A percentile compares a stretch with the other conserved stretches of the same genome.
Conservation (phyloP, 495 filamentous ascomycete species). For the Penicillium parvum region DNA sequence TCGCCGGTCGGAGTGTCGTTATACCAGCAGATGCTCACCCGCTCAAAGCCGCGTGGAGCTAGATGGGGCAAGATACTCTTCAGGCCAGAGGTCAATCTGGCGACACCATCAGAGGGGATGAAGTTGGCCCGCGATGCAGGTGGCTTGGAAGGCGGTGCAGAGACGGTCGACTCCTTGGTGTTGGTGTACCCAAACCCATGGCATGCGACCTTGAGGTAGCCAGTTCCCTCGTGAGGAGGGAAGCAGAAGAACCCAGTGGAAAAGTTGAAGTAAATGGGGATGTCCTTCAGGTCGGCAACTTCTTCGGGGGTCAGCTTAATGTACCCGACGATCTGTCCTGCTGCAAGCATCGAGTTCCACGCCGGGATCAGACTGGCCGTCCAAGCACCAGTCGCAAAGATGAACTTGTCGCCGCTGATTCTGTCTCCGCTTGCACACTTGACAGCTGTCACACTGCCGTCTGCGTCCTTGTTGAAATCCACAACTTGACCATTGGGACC, state of each 20-base stretch:
- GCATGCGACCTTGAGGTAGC: constrained; percentile 63
- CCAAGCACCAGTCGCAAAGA: constrained; percentile 84
- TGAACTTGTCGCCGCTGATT: constrained; percentile 60
- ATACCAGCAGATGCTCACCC: constrained; percentile 78
- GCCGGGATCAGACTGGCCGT: constrained; percentile 64
- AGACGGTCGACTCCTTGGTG: constrained; percentile 14
- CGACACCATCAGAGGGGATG: constrained; percentile 52
- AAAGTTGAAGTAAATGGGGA: constrained; percentile 73
- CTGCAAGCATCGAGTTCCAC: constrained; percentile 60
- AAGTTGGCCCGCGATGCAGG: constrained; percentile 28
- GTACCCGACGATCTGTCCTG: constrained; percentile 72
- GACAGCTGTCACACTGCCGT: constrained; percentile 19
- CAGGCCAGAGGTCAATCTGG: constrained; percentile 53
- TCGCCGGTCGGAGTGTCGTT: constrained; percentile 70
- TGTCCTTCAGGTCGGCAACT: constrained; percentile 48
- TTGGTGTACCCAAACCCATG: constrained; percentile 70
- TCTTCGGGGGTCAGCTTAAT: constrained; percentile 61
- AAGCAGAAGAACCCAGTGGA: constrained; percentile 73
- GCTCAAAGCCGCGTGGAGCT: constrained; percentile 52
- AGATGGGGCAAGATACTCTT: constrained; percentile 55
- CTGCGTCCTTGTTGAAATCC: constrained; percentile 32
- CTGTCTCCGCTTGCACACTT: constrained; percentile 34
- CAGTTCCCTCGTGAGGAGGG: constrained; percentile 49
- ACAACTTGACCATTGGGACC: constrained; percentile 27
- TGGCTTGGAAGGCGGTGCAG: constrained; percentile 18